A percentile compares a stretch with the other conserved stretches of the same genome.
phyloP scores from a whole-genome alignment of 805 yeast genomes.

The Monosporozyma servazzii region DNA sequence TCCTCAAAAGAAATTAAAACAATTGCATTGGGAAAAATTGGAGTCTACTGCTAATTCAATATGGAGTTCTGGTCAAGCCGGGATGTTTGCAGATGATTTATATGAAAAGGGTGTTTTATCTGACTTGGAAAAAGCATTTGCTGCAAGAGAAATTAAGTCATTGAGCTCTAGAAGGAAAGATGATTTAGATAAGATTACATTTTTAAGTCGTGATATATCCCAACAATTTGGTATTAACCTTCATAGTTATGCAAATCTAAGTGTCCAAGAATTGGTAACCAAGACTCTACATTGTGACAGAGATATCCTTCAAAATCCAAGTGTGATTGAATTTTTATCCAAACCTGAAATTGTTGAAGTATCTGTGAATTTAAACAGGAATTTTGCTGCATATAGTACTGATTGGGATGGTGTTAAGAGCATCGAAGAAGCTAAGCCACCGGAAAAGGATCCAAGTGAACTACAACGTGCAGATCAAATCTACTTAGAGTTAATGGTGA shows the following conservation, averaged over 20 bases:
- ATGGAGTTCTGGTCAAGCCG: constrained; percentile 65
- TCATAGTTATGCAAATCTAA: constrained; percentile 56
- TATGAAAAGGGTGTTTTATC: constrained; percentile 69
- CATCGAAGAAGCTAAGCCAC: constrained; percentile 34
- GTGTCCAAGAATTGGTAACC: constrained; percentile 58
- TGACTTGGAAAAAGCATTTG: constrained; percentile 80
- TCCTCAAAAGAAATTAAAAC: constrained; percentile 75
- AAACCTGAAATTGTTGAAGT: constrained; percentile 69
- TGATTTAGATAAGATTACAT: constrained; percentile 49
- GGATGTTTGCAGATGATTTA: constrained; percentile 49
- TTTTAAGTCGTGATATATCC: constrained; percentile 73
- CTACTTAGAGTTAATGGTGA: constrained; percentile 72
- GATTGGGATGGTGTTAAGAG: constrained; percentile 47
- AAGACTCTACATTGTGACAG: constrained; percentile 69
- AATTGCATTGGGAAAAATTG: constrained; percentile 93
- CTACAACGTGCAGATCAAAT: constrained; percentile 82
- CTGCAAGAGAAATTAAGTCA: constrained; percentile 62
- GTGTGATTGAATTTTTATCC: constrained; percentile 76
- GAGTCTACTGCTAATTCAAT: constrained; percentile 78
- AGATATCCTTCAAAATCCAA: constrained; percentile 57
- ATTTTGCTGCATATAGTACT: constrained; percentile 70
- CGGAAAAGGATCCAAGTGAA: constrained; percentile 65
- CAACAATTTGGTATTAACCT: constrained; percentile 93
- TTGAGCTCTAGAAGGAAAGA: constrained; percentile 38
- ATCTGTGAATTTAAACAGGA: constrained; percentile 58